Conservation (phyloP, 176 grass and related monocot species). For the Ensete glaucum region DNA sequence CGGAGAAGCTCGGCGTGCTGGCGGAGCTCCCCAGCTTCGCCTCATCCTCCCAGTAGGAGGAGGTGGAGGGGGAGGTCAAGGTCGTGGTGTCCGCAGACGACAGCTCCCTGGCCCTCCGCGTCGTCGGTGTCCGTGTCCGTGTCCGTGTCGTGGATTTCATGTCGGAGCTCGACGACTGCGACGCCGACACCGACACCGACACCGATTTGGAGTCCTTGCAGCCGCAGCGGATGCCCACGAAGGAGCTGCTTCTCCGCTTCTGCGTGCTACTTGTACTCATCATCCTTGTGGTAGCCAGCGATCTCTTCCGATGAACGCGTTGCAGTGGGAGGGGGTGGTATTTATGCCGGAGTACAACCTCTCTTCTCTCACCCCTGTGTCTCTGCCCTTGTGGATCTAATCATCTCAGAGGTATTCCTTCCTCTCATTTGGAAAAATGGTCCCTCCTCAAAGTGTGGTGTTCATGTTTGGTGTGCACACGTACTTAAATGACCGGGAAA, state of each 20-base stretch:
- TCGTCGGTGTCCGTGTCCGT: not conserved
- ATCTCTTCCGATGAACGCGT: too few relatives aligned
- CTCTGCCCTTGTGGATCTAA: too few relatives aligned
- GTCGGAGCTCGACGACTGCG: not conserved
- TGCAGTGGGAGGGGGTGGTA: too few relatives aligned
- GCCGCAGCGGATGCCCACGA: not conserved
- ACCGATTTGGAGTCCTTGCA: conserved; percentile 14
- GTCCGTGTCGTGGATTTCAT: not conserved
- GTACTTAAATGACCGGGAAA: too few relatives aligned
- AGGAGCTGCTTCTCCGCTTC: not conserved
- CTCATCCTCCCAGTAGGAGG: not conserved
- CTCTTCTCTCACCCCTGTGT: not conserved
- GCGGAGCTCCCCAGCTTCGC: not conserved
- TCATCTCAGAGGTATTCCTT: too few relatives aligned
- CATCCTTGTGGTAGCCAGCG: not conserved
- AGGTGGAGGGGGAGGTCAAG: conserved; percentile 1
- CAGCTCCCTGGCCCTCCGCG: not conserved
- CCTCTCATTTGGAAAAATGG: too few relatives aligned
- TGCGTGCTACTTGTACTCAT: not conserved
- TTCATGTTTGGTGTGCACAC: too few relatives aligned
- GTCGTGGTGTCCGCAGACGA: not conserved
- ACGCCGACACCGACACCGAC: not conserved
- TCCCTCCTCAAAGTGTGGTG: not conserved
- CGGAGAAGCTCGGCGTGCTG: conserved; percentile 2
- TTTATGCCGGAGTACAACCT: not conserved